Conservation (phyloP, 2,329 filamentous ascomycete species). For the Pestalotiopsis sp. region DNA sequence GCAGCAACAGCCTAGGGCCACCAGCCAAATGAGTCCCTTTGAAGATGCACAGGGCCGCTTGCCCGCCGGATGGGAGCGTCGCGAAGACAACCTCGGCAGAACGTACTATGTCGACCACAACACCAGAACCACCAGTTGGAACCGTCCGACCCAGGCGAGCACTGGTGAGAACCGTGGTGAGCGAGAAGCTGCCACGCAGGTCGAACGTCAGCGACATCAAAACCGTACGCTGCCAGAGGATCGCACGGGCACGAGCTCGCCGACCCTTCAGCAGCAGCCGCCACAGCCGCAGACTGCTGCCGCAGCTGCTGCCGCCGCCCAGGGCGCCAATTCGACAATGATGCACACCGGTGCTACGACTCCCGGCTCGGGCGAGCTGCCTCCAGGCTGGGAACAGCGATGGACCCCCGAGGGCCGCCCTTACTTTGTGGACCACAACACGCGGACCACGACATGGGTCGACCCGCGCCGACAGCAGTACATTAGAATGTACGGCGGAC, state of each 20-base stretch:
- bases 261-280: conserved; percentile 65
- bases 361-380: conserved; percentile 91
- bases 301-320: conserved; percentile 49
- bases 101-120: conserved; percentile 99
- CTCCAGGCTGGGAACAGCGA: conserved; percentile 93
- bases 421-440: conserved; percentile 99
- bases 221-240: conserved; percentile 96
- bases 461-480: conserved; percentile 97
- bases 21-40: conserved; percentile 80
- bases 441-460: conserved; percentile 96
- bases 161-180: conserved; percentile 78
- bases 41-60: conserved; percentile 94
- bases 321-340: conserved; percentile 58
- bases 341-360: conserved; percentile 95
- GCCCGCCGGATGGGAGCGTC: conserved; percentile 91
- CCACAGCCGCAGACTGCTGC: conserved; percentile 40
- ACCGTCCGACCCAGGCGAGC: conserved; percentile 78
- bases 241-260: conserved; percentile 89
- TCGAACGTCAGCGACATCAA: conserved; percentile 91
- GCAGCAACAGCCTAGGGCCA: conserved; percentile 38
- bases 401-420: conserved; percentile 92
- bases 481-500: conserved; percentile 93
- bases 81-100: conserved; percentile 91
- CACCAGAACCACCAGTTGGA: conserved; percentile 95
- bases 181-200: conserved; percentile 87